A percentile compares a stretch with the other conserved stretches of the same genome.
Conservation (phyloP, 352 stramenopile genomes). For the Phytophthora colocasiae region DNA sequence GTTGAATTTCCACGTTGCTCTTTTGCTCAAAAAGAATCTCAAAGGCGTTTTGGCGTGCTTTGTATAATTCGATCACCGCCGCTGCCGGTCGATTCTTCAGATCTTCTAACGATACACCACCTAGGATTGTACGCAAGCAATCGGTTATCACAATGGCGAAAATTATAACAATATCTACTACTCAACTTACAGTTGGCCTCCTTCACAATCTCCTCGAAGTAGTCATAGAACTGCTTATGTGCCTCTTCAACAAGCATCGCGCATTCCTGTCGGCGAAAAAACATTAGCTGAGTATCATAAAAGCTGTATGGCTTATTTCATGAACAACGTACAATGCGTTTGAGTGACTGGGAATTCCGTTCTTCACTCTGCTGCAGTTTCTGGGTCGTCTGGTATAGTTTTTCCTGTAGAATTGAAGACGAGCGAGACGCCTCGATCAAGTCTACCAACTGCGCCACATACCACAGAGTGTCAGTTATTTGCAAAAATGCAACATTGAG, state of each 20-base stretch:
- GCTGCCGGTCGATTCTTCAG: constrained; percentile 50
- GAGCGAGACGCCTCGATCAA: constrained; percentile 74
- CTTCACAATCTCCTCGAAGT: constrained; percentile 58
- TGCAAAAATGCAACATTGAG: background rate
- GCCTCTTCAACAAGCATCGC: constrained; percentile 49
- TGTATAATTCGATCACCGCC: constrained; percentile 61
- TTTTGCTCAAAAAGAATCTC: constrained; percentile 71
- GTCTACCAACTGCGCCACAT: constrained; percentile 53
- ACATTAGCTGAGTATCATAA: background rate
- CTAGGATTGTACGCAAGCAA: constrained; percentile 29
- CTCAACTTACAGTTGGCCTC: constrained; percentile 47
- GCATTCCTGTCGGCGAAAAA: constrained; percentile 36
- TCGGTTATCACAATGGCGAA: constrained; percentile 3
- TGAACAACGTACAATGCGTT: constrained; percentile 55
- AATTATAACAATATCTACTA: background rate
- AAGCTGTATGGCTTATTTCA: background rate
- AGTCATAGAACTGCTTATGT: constrained; percentile 53
- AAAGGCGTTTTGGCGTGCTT: constrained; percentile 63
- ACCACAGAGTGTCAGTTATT: constrained; percentile 2
- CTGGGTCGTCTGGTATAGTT: constrained; percentile 56
- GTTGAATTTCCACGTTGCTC: constrained; percentile 55
- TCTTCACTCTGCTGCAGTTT: constrained; percentile 69
- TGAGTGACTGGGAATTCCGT: constrained; percentile 46
- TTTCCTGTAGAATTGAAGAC: constrained; percentile 69
- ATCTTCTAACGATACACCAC: constrained; percentile 50